A percentile compares a stretch with the other conserved stretches of the same genome.
Evolutionary conservation across 2,329 filamentous ascomycete genomes (phyloP).

Genomic region (Aspergillus fumigatiaffinis): DNA sequence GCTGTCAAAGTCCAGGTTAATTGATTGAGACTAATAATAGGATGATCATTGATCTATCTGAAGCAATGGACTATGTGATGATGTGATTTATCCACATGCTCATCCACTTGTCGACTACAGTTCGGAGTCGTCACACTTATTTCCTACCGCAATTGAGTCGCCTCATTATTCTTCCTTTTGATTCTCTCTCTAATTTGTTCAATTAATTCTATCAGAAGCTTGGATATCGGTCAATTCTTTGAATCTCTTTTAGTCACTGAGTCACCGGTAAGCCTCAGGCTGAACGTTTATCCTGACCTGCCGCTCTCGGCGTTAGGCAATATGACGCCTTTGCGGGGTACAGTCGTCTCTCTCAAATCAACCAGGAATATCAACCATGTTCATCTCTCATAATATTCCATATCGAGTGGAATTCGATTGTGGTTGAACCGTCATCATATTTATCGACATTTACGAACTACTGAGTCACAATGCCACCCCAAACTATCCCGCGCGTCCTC

Average conservation of each 20-base stretch:
- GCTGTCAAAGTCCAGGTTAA: not conserved
- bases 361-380: constrained; percentile 15
- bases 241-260: not conserved
- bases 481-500: constrained; percentile 19
- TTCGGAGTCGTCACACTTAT: not conserved
- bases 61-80: constrained; percentile 14
- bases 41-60: constrained; percentile 1
- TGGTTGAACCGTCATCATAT: not conserved
- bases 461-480: not conserved
- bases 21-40: not conserved
- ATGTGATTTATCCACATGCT: constrained; percentile 12
- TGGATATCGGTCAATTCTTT: not conserved
- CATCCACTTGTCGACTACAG: not conserved
- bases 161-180: not conserved
- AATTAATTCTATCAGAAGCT: not conserved
- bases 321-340: not conserved
- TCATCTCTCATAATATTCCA: constrained; percentile 4
- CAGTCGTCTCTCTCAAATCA: not conserved
- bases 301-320: not conserved
- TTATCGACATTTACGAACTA: not conserved
- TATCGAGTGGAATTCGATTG: not conserved
- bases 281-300: not conserved
- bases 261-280: not conserved
- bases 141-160: not conserved
- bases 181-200: not conserved